These are phyloP conservation scores for Meyerozyma elateridarum DNA, from an alignment of 1,139 yeast genomes.

Conservation along the genomic window DNA sequence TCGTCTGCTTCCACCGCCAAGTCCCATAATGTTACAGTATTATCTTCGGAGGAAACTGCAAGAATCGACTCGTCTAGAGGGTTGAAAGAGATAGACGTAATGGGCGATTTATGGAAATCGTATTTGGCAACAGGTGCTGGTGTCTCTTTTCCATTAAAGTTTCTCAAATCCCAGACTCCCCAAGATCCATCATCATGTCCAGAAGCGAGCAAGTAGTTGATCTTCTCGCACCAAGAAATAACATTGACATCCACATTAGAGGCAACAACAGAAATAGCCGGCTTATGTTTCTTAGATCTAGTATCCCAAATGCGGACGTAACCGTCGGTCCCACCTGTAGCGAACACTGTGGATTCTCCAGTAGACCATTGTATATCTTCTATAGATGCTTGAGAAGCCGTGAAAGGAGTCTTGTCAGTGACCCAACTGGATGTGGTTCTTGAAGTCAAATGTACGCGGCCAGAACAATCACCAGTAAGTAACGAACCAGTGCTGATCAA, in stretches of 20 bases:
- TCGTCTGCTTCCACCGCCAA: slow-evolving; percentile 96
- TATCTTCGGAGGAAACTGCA: slow-evolving; percentile 95
- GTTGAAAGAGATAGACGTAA: slow-evolving; percentile 90
- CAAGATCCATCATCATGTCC: slow-evolving; percentile 98
- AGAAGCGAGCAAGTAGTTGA: slow-evolving; percentile 81
- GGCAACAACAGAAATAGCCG: slow-evolving; percentile 82
- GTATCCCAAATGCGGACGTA: slow-evolving; percentile 95
- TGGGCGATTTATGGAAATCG: slow-evolving; percentile 89
- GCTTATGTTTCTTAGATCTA: slow-evolving; percentile 84
- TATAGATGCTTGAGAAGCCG: slow-evolving; percentile 67
- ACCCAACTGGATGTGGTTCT: slow-evolving; percentile 76
- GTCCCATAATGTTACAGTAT: slow-evolving; percentile 96
- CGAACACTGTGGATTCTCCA: slow-evolving; percentile 87
- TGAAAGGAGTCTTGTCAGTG: slow-evolving; percentile 80
- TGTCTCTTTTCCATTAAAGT: slow-evolving; percentile 55
- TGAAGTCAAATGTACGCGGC: slow-evolving; percentile 72
- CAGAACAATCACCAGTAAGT: slow-evolving; percentile 84
- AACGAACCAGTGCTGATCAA: slow-evolving; percentile 73
- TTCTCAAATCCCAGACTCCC: slow-evolving; percentile 98
- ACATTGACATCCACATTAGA: slow-evolving; percentile 89
- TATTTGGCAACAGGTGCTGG: slow-evolving; percentile 87
- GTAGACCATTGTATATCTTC: slow-evolving; percentile 98
- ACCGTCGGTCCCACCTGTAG: slow-evolving; percentile 91
- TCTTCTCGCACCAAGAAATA: slow-evolving; percentile 90
- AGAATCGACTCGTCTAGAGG: slow-evolving; percentile 93